Percentiles rank a stretch among this genome's conserved stretches.
Evolutionary conservation across 805 yeast species (phyloP).

Genomic region (Cephaloascus fragrans): DNA sequence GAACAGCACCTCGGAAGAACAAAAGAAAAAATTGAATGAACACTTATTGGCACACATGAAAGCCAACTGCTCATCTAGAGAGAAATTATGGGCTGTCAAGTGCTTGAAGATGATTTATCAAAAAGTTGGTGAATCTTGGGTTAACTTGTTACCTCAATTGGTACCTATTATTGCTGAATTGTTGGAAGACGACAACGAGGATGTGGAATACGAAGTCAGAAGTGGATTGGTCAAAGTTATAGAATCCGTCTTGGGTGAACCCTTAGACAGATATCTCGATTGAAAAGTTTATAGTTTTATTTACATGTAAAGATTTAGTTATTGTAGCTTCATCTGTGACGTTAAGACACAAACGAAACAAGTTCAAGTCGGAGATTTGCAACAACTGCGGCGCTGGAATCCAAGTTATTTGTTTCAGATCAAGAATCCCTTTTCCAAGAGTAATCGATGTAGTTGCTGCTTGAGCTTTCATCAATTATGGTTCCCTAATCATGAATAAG

Average conservation of each 20-base stretch:
- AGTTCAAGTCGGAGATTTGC: too few relatives aligned
- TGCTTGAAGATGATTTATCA: constrained; percentile 75
- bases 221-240: constrained; percentile 83
- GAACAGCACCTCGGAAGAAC: constrained; percentile 56
- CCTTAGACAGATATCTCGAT: constrained; percentile 72
- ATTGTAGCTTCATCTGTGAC: too few relatives aligned
- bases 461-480: too few relatives aligned
- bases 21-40: constrained; percentile 65
- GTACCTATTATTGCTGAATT: constrained; percentile 95
- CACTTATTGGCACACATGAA: constrained; percentile 58
- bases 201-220: constrained; percentile 85
- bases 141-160: constrained; percentile 80
- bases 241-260: constrained; percentile 90
- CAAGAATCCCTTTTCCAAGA: too few relatives aligned
- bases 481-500: too few relatives aligned
- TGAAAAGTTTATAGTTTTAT: too few relatives aligned
- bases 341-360: too few relatives aligned
- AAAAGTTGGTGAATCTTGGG: constrained; percentile 93
- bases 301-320: too few relatives aligned
- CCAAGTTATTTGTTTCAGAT: too few relatives aligned
- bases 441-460: too few relatives aligned
- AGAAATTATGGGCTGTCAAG: constrained; percentile 74
- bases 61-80: constrained; percentile 43
- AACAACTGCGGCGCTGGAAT: too few relatives aligned
- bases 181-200: constrained; percentile 91